Base-by-base conservation (phyloP, 495 filamentous ascomycete species). In the Aspergillus affinis region DNA sequence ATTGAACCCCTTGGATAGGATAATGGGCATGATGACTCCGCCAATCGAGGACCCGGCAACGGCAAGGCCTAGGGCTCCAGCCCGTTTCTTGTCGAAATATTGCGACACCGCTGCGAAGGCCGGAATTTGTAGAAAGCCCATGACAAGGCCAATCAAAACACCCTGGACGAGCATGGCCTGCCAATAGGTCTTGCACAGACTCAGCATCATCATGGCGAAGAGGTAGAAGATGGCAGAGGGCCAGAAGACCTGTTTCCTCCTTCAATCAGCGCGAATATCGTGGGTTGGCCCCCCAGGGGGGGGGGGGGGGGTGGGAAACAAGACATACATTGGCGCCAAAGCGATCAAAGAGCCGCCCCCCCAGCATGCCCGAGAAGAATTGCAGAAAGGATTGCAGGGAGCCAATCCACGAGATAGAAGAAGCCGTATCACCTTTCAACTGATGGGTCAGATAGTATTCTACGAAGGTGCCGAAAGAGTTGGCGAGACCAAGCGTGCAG, bases 321-420 rank as follows among this genome's bases (percentile, higher is more conserved):
- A 9, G 47, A 20, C 10, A 32, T 67, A 79, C 77, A 72, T 68
- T 69, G 45, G 71, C 66, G 18, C 82, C 81, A 66, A 68, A 80
- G 32, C 78, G 76, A 64, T 85, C 82, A 60, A 83, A 81, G 15
- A 85, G 52, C 0, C 81, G 81, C 3, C 83, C 82, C 1, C 72
- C 69, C 23, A 83, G 51, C 6, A 69, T 61, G 21, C 80, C 82
- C 15, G 64, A 56, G n/a, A 69, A 60, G 61, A 86, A 84, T 30
- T 77, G 69, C 29, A 82, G 57, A 61, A 84, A 86, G 2, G 69
- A 57, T 9, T 70, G 49, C 9, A 85, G 57, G 0, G 83, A 85
- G 6, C 84, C 82, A 53, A 87, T 84, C 84, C 84, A 87, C 20
- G 61, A 32, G 27, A 66, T 61, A n/a, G n/a, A n/a, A n/a, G n/a